Evolutionary conservation across 768 basidiomycete species (phyloP), one percentile per base, ranked within the genome.

Genomic region (Rhodocollybia butyracea): DNA sequence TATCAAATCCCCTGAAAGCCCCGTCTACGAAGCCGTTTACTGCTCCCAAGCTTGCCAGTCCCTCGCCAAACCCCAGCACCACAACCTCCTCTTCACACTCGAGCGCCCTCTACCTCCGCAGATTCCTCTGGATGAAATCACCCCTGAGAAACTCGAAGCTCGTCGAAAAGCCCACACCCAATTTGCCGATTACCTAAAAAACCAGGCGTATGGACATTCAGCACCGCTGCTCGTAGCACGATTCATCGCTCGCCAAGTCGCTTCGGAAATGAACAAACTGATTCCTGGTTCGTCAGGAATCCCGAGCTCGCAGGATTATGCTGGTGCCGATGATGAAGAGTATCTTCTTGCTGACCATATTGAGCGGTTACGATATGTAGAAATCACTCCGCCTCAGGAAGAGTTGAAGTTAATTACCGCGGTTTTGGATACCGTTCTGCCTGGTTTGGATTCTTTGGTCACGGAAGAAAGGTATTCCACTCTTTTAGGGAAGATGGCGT

Each of bases 301-400:
- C 63, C 39, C 57, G 68, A 58, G 63, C 60, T 17, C 56, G 59
- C 56, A 40, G 63, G 80, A 79, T 42, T 78, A 73, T 58, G 73
- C 76, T 17, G 77, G 78, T 48, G 71, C 81, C 2, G 81, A 80
- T 15, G 66, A 65, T 39, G 72, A 71, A 1, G 78, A 81, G 15
- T 92, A 91, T 65, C 71, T 76, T 24, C 73, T 92, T 45, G 83
- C 79, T 34, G 91, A 94, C 61, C 89, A 94, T 63, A 68, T 91
- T 12, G 91, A 93, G 61, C 76, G 91, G 26, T 69, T 91, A 61
- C 77, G 88, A 52, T 90, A 79, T 64, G 68, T 89, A 22, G 84
- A 89, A 40, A 63, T 82, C n/a, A 60, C 66, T 12, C 71, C 79
- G 1, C 64, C 76, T 15, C 69, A 75, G 22, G 76, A 81, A 45